Evolutionary conservation across 2,329 filamentous ascomycete species (phyloP), one percentile per base, ranked within the genome.

Genomic region (Cladosporium oxysporum): DNA sequence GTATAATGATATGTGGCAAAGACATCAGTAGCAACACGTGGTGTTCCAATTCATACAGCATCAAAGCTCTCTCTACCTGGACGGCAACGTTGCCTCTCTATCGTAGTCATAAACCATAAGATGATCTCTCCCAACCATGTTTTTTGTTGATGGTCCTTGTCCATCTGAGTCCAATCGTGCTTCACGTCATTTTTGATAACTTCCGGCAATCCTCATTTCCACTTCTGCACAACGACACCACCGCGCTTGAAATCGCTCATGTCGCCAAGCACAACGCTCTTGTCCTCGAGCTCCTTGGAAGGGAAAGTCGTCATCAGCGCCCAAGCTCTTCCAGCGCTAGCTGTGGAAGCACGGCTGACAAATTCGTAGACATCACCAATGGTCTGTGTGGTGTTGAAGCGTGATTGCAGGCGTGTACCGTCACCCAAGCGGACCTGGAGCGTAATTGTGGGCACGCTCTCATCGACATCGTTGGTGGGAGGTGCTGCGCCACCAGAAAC

Each of bases 251-350:
- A 82, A 67, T 83, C 82, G 3, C 75, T 68, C 74, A 84, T 77
- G 61, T 83, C 83, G 50, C 79, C 83, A 68, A 82, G 72, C 64
- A 75, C 79, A 69, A 75, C 77, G 57, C 75, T 72, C 77, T 88
- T 89, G 73, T 95, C 90, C 1, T 84, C 88, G 69, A 94, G 85
- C 63, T 94, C 90, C 79, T 92, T 93, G 74, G 87, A 92, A 5
- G 91, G 91, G 77, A 95, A 95, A 0, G 91, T 94, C 0, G 91
- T 95, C 69, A 90, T 90, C 52, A 96, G 81, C 2, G 91, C 89
- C 83, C 90, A 95, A 4, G 83, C 72, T n/a, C 91, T 84, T 47
- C 78, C 75, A 33, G 81, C 80, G 59, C 85, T 84, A 7, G 83
- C 83, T 0, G 87, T 76, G 29, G 85, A 88, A 0, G 90, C 85